These are phyloP conservation scores for Paratinospora sagittata DNA, from an alignment of 164 flowering plant species.

Conservation along the genomic window DNA sequence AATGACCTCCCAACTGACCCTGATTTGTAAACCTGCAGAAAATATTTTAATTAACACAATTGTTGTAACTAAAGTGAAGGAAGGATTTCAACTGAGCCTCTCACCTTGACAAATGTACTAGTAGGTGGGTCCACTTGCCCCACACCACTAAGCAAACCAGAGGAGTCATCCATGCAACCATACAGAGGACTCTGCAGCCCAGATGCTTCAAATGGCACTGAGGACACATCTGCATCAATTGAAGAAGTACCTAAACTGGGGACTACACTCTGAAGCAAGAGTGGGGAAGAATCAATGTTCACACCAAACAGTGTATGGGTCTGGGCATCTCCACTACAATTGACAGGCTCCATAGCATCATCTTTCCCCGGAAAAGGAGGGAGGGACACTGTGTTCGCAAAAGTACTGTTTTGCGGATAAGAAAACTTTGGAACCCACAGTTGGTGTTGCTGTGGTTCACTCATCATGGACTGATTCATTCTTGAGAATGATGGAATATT, in stretches of 20 bases:
- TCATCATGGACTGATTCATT: constrained; percentile 35
- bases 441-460: constrained; percentile 46
- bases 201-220: constrained; percentile 46
- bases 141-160: constrained; percentile 49
- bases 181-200: constrained; percentile 58
- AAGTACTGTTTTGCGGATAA: constrained; percentile 30
- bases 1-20: constrained; percentile 79
- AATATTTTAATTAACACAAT: constrained; percentile 7
- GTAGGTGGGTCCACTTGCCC: constrained; percentile 47
- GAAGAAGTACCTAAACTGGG: constrained; percentile 42
- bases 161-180: constrained; percentile 51
- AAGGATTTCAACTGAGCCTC: neutral
- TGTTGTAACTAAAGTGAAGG: neutral
- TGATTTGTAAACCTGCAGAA: constrained; percentile 70
- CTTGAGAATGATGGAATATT: constrained; percentile 36
- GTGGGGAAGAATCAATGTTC: constrained; percentile 49
- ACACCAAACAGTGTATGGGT: constrained; percentile 54
- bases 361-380: constrained; percentile 43
- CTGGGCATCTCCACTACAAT: constrained; percentile 45
- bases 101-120: constrained; percentile 66
- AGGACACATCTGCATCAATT: constrained; percentile 38
- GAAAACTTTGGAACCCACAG: constrained; percentile 43
- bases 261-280: constrained; percentile 43
- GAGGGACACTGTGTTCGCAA: constrained; percentile 32
- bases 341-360: constrained; percentile 36